A percentile compares a stretch with the other conserved stretches of the same genome.
phyloP scores from a whole-genome alignment of 73 alveolate species.

The Paraurostyla sp. region DNA sequence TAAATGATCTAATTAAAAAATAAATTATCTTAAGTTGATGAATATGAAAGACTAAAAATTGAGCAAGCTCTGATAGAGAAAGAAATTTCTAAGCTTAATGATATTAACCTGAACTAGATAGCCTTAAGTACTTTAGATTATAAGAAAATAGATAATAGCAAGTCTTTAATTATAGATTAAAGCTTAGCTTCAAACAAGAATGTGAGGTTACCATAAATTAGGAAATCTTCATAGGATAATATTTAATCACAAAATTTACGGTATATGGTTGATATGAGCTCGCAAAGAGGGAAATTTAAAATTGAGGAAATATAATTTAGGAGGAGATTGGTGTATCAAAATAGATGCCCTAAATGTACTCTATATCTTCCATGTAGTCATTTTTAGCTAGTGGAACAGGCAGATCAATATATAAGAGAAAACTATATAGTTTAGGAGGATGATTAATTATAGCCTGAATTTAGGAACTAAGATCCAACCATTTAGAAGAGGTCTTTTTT shows the following conservation, averaged over 20 bases:
- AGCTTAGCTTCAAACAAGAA: too few species aligned
- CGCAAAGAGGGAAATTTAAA: neutral
- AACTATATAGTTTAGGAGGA: neutral
- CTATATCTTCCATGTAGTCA: slow-evolving; percentile 11
- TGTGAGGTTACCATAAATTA: too few species aligned
- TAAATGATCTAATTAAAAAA: too few species aligned
- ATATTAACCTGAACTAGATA: neutral
- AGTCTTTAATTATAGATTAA: too few species aligned
- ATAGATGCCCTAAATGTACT: slow-evolving; percentile 30
- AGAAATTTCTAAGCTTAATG: neutral
- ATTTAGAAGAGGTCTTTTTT: too few species aligned
- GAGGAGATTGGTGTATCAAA: neutral
- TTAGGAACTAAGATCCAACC: too few species aligned
- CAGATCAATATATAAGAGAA: neutral
- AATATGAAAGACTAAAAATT: neutral
- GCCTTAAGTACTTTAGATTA: neutral
- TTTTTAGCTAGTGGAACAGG: slow-evolving; percentile 1
- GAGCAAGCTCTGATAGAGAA: neutral
- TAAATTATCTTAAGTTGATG: neutral
- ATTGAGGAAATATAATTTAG: neutral
- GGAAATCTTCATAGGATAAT: neutral
- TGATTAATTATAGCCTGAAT: neutral
- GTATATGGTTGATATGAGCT: too few species aligned
- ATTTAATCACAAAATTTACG: neutral
- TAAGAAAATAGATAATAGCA: too few species aligned